Evolutionary conservation across 768 basidiomycete species (phyloP).

Genomic region (Candolleomyces eurysporus): DNA sequence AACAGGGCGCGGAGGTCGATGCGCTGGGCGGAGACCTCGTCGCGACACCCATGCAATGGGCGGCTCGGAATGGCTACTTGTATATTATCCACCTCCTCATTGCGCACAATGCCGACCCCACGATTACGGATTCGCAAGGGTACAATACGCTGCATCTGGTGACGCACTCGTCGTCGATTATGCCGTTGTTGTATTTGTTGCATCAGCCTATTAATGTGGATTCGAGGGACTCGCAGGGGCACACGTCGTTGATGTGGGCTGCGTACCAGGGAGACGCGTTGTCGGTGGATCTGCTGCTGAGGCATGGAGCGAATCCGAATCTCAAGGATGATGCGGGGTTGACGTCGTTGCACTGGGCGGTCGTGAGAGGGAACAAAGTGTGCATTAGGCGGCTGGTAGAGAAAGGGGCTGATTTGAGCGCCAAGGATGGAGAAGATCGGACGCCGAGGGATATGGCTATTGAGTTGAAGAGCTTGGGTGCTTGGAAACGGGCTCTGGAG

Average conservation of each 20-base stretch:
- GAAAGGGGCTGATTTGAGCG: constrained; percentile 78
- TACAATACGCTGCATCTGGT: constrained; percentile 96
- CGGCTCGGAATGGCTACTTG: constrained; percentile 94
- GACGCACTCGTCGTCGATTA: constrained; percentile 91
- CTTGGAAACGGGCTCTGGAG: constrained; percentile 86
- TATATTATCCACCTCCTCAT: constrained; percentile 93
- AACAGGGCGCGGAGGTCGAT: constrained; percentile 93
- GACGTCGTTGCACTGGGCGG: constrained; percentile 94
- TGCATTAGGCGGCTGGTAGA: constrained; percentile 85
- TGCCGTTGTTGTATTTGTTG: constrained; percentile 89
- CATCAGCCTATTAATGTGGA: constrained; percentile 95
- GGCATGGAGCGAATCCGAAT: constrained; percentile 80
- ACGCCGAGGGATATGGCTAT: constrained; percentile 94
- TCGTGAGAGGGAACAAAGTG: constrained; percentile 88
- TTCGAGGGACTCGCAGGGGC: constrained; percentile 85
- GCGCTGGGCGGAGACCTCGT: constrained; percentile 91
- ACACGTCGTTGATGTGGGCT: constrained; percentile 98
- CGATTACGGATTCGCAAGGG: constrained; percentile 86
- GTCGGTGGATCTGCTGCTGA: constrained; percentile 85
- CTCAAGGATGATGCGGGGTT: constrained; percentile 80
- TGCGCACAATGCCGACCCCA: constrained; percentile 88
- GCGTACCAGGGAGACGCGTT: constrained; percentile 98
- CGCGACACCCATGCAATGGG: constrained; percentile 98
- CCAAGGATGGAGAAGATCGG: constrained; percentile 80
- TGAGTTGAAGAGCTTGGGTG: constrained; percentile 86